Percentiles rank a stretch among this genome's conserved stretches.
Evolutionary conservation across 345 rosid species (phyloP).

Genomic region (Cochlearia excelsa): DNA sequence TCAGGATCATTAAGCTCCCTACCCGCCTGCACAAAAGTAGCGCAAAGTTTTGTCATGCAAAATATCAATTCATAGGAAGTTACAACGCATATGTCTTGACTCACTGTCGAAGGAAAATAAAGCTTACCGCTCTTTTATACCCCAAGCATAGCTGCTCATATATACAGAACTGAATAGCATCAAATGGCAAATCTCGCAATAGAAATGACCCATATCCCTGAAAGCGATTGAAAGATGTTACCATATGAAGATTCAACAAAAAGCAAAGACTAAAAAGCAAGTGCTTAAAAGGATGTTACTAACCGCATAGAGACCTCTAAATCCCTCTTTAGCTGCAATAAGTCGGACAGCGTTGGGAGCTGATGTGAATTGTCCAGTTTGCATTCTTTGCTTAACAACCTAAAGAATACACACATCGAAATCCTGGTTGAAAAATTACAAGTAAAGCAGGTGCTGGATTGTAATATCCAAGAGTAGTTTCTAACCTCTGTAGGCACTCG

Average conservation of each 20-base stretch:
- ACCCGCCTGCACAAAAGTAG: constrained; percentile 49
- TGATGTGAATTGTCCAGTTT: constrained; percentile 84
- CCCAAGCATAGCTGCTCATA: constrained; percentile 93
- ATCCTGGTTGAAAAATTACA: background rate
- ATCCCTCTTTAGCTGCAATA: constrained; percentile 72
- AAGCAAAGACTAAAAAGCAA: constrained; percentile 1
- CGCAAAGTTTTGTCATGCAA: constrained; percentile 6
- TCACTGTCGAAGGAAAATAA: constrained; percentile 28
- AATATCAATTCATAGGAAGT: background rate
- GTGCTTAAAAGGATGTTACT: constrained; percentile 25
- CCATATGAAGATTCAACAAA: constrained; percentile 11
- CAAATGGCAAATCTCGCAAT: constrained; percentile 91
- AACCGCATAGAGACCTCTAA: constrained; percentile 89
- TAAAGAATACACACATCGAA: constrained; percentile 29
- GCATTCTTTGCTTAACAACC: constrained; percentile 98
- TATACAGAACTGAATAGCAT: constrained; percentile 93
- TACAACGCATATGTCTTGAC: background rate
- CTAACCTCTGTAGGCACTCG: constrained; percentile 95
- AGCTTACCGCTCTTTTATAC: constrained; percentile 64
- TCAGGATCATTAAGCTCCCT: constrained; percentile 93
- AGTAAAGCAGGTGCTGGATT: constrained; percentile 4
- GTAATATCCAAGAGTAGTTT: background rate
- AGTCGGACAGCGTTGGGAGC: constrained; percentile 82
- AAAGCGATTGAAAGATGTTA: constrained; percentile 16
- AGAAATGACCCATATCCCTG: constrained; percentile 92